These are phyloP conservation scores for Phytophthora vignae DNA, from an alignment of 352 stramenopile genomes.

Conservation along the genomic window DNA sequence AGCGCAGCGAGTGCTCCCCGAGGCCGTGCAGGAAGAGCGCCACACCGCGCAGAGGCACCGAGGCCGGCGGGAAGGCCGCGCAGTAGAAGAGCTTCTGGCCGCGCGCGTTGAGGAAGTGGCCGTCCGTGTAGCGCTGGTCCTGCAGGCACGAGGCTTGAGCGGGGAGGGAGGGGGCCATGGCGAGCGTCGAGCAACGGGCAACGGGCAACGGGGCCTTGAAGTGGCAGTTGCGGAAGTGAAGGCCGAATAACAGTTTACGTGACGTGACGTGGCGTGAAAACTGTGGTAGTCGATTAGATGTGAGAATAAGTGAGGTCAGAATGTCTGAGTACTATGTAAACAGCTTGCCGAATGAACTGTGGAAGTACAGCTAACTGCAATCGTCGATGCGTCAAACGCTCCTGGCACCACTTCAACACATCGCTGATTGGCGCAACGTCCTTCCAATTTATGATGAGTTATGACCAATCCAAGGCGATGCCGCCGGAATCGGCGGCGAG, in stretches of 20 bases:
- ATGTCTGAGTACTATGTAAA: neutral
- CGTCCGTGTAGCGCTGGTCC: conserved; percentile 45
- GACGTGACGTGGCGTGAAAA: neutral
- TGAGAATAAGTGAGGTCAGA: neutral
- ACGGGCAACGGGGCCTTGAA: too few relatives aligned
- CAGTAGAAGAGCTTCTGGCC: conserved; percentile 68
- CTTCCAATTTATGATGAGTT: neutral
- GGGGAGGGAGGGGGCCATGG: conserved; percentile 10
- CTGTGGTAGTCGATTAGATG: neutral
- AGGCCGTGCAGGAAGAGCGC: conserved; percentile 75
- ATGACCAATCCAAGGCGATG: neutral
- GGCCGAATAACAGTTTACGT: neutral
- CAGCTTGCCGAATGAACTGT: neutral
- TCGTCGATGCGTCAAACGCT: neutral
- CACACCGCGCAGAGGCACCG: conserved; percentile 46
- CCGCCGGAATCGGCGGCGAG: neutral
- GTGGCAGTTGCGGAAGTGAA: neutral
- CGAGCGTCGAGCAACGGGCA: neutral
- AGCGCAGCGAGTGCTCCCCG: conserved; percentile 69
- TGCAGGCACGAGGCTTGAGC: conserved; percentile 19
- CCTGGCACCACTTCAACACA: neutral
- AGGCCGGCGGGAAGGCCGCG: conserved; percentile 46
- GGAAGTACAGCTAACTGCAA: neutral
- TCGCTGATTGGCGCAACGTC: neutral
- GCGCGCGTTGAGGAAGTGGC: conserved; percentile 55